Conservation (phyloP, 331 rosid genomes). For the Telfairia occidentalis region DNA sequence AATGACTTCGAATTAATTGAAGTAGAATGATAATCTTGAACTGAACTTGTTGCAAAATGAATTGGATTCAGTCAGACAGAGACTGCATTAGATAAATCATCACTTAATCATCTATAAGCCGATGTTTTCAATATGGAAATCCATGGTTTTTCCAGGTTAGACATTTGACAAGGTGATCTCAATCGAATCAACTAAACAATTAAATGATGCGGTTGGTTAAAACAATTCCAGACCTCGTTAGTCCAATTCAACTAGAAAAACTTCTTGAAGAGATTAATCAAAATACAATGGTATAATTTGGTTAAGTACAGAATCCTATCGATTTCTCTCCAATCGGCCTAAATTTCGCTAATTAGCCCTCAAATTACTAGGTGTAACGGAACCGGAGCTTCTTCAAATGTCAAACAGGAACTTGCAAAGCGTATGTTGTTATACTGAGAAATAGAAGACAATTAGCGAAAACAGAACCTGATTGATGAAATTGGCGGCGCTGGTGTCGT, state of each 20-base stretch:
- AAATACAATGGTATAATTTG: neutral
- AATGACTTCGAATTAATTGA: neutral
- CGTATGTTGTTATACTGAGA: neutral
- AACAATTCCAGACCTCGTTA: neutral
- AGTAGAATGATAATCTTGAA: neutral
- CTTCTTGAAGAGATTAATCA: neutral
- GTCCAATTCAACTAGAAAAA: neutral
- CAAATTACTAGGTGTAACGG: neutral
- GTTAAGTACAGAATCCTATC: neutral
- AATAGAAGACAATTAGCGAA: too few relatives aligned
- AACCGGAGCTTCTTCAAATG: neutral
- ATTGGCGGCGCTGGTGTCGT: neutral
- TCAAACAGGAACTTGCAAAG: neutral
- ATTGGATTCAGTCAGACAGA: neutral
- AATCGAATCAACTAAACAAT: neutral
- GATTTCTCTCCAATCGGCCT: neutral
- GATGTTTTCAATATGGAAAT: neutral
- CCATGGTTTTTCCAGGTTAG: neutral
- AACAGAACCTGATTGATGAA: slow-evolving; percentile 24
- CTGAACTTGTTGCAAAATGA: neutral
- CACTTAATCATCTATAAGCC: neutral
- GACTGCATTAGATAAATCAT: neutral
- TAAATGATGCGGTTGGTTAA: neutral
- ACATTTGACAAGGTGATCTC: neutral
- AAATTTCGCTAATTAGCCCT: neutral